Conservation (phyloP, 441 rosid species). For the Daphne laureola region DNA sequence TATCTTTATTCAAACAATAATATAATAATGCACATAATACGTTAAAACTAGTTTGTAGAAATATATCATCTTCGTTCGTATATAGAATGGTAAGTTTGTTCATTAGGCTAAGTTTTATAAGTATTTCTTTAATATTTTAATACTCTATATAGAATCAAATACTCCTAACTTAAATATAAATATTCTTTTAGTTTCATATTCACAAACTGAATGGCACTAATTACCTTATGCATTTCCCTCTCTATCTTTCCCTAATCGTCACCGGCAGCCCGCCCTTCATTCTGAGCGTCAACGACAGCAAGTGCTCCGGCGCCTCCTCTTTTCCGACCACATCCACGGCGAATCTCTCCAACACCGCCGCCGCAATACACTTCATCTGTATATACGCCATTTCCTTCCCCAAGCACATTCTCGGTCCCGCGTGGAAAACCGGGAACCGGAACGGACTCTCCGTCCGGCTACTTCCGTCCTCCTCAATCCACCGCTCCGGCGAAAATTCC, state of each 20-base stretch:
- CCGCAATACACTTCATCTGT: constrained; percentile 45
- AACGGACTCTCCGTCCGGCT: constrained; percentile 29
- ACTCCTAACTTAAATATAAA: no score
- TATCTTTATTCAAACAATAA: no score
- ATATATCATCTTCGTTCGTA: no score
- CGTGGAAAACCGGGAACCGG: constrained; percentile 38
- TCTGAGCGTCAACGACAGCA: constrained; percentile 33
- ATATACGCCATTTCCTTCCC: constrained; percentile 43
- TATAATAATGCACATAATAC: no score
- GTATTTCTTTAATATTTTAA: no score
- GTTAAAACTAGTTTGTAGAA: no score
- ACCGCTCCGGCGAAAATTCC: constrained; percentile 32
- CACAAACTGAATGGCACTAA: no score
- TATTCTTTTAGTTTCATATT: no score
- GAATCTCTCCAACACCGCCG: constrained; percentile 28
- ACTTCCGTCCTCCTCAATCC: constrained; percentile 23
- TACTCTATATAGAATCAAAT: no score
- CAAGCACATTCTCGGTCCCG: constrained; percentile 34
- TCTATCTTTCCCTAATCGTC: constrained; percentile 14
- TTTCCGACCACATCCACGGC: constrained; percentile 17
- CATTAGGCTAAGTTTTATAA: no score
- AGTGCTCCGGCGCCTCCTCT: constrained; percentile 17
- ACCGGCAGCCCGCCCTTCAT: constrained; percentile 35
- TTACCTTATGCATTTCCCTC: constrained; percentile 3
- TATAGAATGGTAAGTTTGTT: no score